phyloP scores from a whole-genome alignment of 2,329 filamentous ascomycete genomes.

The Aureobasidium pullulans region DNA sequence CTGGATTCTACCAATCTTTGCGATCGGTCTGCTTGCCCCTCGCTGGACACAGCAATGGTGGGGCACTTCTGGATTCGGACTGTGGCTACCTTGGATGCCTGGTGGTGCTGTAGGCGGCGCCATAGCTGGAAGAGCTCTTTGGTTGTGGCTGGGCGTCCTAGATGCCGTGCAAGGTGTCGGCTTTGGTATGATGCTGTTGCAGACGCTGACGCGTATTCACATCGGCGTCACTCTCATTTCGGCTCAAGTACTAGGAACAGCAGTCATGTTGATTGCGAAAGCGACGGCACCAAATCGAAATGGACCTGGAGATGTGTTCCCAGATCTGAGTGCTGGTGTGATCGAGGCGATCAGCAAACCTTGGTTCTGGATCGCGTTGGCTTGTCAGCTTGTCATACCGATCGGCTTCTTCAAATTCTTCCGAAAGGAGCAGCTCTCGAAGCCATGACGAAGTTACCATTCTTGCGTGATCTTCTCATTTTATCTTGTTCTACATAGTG shows the following conservation, averaged over 20 bases:
- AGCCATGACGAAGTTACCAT: conserved; percentile 32
- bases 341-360: conserved; percentile 41
- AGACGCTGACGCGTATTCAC: conserved; percentile 54
- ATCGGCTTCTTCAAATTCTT: conserved; percentile 51
- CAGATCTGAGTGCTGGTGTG: conserved; percentile 48
- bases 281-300: conserved; percentile 54
- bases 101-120: conserved; percentile 48
- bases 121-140: conserved; percentile 50
- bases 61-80: conserved; percentile 53
- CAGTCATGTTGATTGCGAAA: conserved; percentile 55
- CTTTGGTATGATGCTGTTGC: conserved; percentile 60
- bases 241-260: conserved; percentile 55
- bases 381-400: conserved; percentile 52
- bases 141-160: conserved; percentile 61
- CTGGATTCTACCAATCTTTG: conserved; percentile 61
- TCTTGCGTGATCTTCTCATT: no score
- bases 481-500: no score
- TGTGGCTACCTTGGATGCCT: conserved; percentile 54
- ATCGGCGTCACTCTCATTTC: conserved; percentile 54
- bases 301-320: conserved; percentile 56
- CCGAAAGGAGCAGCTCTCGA: conserved; percentile 51
- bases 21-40: conserved; percentile 58
- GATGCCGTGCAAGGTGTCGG: conserved; percentile 60
- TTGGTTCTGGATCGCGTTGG: conserved; percentile 56
- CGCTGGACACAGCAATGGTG: conserved; percentile 63